These are phyloP conservation scores for Suhomyces kilbournensis DNA, from an alignment of 805 yeast genomes.

Conservation along the genomic window DNA sequence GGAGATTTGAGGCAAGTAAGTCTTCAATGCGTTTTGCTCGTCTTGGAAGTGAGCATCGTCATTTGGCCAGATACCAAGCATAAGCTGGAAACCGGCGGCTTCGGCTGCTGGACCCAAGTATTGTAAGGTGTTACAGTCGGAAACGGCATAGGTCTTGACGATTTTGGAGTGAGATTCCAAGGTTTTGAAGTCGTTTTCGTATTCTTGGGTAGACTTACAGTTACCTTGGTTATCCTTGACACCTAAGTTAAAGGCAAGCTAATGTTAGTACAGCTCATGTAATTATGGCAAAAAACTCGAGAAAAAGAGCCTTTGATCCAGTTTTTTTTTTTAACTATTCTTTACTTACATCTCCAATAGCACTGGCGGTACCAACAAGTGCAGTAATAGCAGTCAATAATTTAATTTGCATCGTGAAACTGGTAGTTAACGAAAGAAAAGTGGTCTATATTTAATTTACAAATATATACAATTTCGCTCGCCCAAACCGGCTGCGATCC, in stretches of 20 bases:
- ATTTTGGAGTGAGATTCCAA: slow-evolving; percentile 58
- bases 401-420: slow-evolving; percentile 34
- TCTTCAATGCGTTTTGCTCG: slow-evolving; percentile 69
- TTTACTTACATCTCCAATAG: slow-evolving; percentile 53
- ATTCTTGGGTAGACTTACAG: slow-evolving; percentile 75
- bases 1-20: slow-evolving; percentile 71
- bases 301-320: neutral
- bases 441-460: neutral
- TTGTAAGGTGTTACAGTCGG: slow-evolving; percentile 90
- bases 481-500: neutral
- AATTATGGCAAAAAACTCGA: neutral
- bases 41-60: slow-evolving; percentile 73
- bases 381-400: slow-evolving; percentile 47
- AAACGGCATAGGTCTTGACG: slow-evolving; percentile 84
- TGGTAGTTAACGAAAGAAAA: neutral
- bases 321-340: neutral
- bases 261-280: slow-evolving; percentile 3
- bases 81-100: slow-evolving; percentile 66
- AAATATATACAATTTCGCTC: neutral
- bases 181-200: slow-evolving; percentile 59
- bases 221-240: slow-evolving; percentile 69
- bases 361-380: slow-evolving; percentile 48
- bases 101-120: slow-evolving; percentile 85
- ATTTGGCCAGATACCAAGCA: slow-evolving; percentile 93
- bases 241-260: slow-evolving; percentile 79